Evolutionary conservation across 129 eudicot species (phyloP), one percentile per base, ranked within the genome.

Genomic region (Tanacetum coccineum): DNA sequence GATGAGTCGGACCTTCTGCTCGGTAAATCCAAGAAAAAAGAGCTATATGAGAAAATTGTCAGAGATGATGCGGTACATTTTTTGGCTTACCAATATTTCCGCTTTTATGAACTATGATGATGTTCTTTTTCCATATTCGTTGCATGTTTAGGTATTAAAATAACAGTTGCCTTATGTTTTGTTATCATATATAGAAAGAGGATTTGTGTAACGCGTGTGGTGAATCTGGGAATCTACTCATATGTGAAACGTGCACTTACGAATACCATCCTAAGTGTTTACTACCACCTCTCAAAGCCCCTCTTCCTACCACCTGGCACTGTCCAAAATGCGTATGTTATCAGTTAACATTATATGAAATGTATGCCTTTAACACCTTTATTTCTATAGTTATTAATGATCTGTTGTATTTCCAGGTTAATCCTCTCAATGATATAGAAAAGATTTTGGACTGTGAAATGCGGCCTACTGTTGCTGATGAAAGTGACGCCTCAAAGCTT

Each of bases 321-420:
- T 94, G 99, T 67, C 97, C 99, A 20, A 96, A 87, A 85, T 94
- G 99, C 72, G 99, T 94, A 94, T 58, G 97, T 71, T 64, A 63
- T 76, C 40, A 28, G 56, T 10, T 49, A 18, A 17, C 70, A 20
- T 52, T 71, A 45, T 42, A 53, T 22, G 9, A 52, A 2, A 4
- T 56, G 47, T 15, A 39, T 42, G 15, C 15, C 6, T 59, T 72
- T 62, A 4, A 14, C 32, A 59, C 52, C 13, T 67, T 14, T 57
- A 46, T 21, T 48, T 36, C 1, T 13, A 4, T 47, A 69, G 26
- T n/a, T 49, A 40, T 39, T 48, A 56, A 25, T 36, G 13, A 21
- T 50, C 30, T 53, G 67, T 44, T 70, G 22, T 67, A 59, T 64
- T 59, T 25, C 70, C 86, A 94, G 99, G 95, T 87, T 64, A 87